A percentile compares a stretch with the other conserved stretches of the same genome.
phyloP scores from a whole-genome alignment of 2,329 filamentous ascomycete genomes.

The Penicillium brevicompactum region DNA sequence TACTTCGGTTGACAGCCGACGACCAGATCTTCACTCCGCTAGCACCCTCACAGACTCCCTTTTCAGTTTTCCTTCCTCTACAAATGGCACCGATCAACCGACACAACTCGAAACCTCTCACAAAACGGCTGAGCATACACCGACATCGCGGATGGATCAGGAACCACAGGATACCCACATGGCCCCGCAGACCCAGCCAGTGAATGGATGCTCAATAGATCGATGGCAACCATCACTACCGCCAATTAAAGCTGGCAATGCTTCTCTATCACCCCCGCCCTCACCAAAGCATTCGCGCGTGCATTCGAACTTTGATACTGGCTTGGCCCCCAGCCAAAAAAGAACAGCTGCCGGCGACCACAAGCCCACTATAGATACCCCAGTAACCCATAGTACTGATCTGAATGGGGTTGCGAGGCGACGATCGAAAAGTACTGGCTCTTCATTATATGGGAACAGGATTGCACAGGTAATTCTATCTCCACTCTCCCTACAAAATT shows the following conservation, averaged over 20 bases:
- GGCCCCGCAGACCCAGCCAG: slow-evolving; percentile 2
- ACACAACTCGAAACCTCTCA: slow-evolving; percentile 12
- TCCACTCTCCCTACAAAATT: not conserved
- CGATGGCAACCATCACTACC: slow-evolving; percentile 12
- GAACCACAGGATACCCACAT: slow-evolving; percentile 7
- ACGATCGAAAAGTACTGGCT: slow-evolving; percentile 73
- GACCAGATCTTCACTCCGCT: slow-evolving; percentile 19
- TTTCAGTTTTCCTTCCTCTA: slow-evolving; percentile 17
- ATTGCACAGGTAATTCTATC: slow-evolving; percentile 71
- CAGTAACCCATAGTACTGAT: slow-evolving; percentile 31
- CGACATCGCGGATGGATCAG: slow-evolving; percentile 8
- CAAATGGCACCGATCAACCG: slow-evolving; percentile 10
- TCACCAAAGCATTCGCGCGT: slow-evolving; percentile 7
- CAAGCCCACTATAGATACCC: slow-evolving; percentile 52
- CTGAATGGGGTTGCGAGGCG: slow-evolving; percentile 40
- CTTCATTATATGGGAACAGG: slow-evolving; percentile 66
- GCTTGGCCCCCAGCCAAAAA: slow-evolving; percentile 58
- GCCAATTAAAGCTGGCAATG: slow-evolving; percentile 15
- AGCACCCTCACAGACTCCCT: slow-evolving; percentile 19
- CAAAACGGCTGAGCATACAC: slow-evolving; percentile 9
- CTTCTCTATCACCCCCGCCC: slow-evolving; percentile 13
- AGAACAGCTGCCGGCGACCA: slow-evolving; percentile 75
- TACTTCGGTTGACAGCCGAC: slow-evolving; percentile 21
- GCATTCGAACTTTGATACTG: slow-evolving; percentile 6
- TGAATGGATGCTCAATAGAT: slow-evolving; percentile 13